Conservation (phyloP, 495 filamentous ascomycete genomes). For the Aspergillus cavernicola region DNA sequence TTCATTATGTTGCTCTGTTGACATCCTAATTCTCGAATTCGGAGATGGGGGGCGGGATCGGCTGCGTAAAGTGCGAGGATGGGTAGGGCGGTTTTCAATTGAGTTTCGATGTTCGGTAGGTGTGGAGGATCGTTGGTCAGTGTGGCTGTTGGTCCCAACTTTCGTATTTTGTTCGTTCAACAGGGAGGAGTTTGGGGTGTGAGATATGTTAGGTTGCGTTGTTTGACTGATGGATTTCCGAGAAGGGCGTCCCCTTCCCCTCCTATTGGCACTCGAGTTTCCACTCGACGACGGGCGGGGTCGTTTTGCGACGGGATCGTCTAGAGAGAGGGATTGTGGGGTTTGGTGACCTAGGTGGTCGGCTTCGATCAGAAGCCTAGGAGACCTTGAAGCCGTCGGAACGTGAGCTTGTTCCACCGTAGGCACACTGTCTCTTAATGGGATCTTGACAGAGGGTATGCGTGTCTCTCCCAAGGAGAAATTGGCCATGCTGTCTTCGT, state of each 20-base stretch:
- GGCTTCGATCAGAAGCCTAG: slow-evolving; percentile 19
- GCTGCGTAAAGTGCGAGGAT: slow-evolving; percentile 17
- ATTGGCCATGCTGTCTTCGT: slow-evolving; percentile 32
- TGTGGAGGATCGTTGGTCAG: slow-evolving; percentile 4
- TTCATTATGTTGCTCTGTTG: not conserved
- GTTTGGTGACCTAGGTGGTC: slow-evolving; percentile 11
- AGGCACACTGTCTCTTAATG: slow-evolving; percentile 14
- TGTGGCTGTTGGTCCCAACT: slow-evolving; percentile 2
- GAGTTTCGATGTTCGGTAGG: slow-evolving; percentile 12
- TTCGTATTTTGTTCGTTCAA: slow-evolving; percentile 21
- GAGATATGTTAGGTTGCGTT: slow-evolving; percentile 12
- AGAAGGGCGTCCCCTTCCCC: slow-evolving; percentile 27
- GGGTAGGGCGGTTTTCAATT: slow-evolving; percentile 7
- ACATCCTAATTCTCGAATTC: not conserved
- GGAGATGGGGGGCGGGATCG: slow-evolving; percentile 17
- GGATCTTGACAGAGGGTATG: slow-evolving; percentile 24
- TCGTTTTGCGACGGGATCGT: slow-evolving; percentile 30
- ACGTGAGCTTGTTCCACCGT: not conserved
- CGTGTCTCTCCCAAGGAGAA: slow-evolving; percentile 20
- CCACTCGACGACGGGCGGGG: slow-evolving; percentile 24
- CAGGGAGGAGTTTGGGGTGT: slow-evolving; percentile 17
- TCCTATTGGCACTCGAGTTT: slow-evolving; percentile 14
- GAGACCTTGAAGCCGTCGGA: slow-evolving; percentile 7
- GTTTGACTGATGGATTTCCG: slow-evolving; percentile 27
- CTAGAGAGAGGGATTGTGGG: not conserved